Evolutionary conservation across 2,329 filamentous ascomycete genomes (phyloP).

Genomic region (Sporothrix pseudoabietina): DNA sequence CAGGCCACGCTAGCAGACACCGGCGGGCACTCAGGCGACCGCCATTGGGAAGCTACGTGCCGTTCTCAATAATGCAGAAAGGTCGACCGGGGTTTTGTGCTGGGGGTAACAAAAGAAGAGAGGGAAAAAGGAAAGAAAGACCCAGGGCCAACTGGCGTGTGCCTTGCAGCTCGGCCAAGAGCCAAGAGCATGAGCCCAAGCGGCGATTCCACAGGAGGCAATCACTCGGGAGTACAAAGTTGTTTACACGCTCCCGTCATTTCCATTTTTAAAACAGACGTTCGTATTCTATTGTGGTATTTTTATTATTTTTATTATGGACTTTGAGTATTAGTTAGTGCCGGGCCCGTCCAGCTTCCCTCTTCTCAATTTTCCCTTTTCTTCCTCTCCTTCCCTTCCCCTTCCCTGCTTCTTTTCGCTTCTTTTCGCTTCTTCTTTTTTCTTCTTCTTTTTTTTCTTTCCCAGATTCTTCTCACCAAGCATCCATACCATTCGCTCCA

Average conservation of each 20-base stretch:
- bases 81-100: not conserved
- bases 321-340: conserved; percentile 5
- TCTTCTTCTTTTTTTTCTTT: not conserved
- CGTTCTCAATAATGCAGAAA: conserved; percentile 13
- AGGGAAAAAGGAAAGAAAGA: not conserved
- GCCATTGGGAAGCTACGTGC: not conserved
- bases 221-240: conserved; percentile 15
- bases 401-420: not conserved
- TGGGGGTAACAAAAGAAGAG: not conserved
- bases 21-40: not conserved
- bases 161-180: conserved; percentile 13
- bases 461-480: conserved; percentile 24
- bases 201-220: conserved; percentile 16
- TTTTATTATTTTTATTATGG: not conserved
- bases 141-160: not conserved
- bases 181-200: not conserved
- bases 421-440: not conserved
- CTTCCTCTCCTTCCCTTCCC: not conserved
- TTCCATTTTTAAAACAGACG: not conserved
- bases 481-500: conserved; percentile 14
- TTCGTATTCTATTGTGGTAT: not conserved
- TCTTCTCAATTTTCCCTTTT: not conserved
- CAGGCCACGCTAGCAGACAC: not conserved
- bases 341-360: conserved; percentile 2
- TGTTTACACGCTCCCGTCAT: conserved; percentile 21